A percentile compares a stretch with the other conserved stretches of the same genome.
Conservation (phyloP, 169 alveolate species). For the Perkinsus marinus region DNA sequence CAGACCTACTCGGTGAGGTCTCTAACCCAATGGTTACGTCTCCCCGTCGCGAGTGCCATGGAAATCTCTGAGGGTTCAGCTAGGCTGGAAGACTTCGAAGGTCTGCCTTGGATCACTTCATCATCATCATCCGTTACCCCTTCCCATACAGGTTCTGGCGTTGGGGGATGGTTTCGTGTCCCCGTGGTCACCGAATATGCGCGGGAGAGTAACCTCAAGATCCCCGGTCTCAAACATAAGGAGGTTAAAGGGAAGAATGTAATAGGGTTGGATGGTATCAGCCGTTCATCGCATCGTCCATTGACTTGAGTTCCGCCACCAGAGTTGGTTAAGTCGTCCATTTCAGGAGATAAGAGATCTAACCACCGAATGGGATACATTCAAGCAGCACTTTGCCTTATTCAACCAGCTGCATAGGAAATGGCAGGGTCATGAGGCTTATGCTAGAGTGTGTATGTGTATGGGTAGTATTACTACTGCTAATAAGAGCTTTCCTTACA, state of each 20-base stretch:
- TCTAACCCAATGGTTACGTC: slow-evolving; percentile 1
- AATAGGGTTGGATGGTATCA: too few species aligned
- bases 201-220: neutral
- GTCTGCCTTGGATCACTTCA: too few species aligned
- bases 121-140: neutral
- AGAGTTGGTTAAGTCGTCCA: too few species aligned
- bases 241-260: neutral
- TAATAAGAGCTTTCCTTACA: too few species aligned
- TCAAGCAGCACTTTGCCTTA: neutral
- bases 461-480: slow-evolving; percentile 31
- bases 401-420: slow-evolving; percentile 7
- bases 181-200: neutral
- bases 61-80: neutral
- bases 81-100: neutral
- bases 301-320: too few species aligned
- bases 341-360: neutral
- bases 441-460: slow-evolving; percentile 17
- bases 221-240: neutral
- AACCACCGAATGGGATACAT: neutral
- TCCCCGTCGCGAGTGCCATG: neutral
- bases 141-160: neutral
- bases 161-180: neutral
- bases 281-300: too few species aligned
- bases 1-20: slow-evolving; percentile 3
- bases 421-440: slow-evolving; percentile 27